Evolutionary conservation across 768 basidiomycete genomes (phyloP).

Genomic region (Dioszegia crocea): DNA sequence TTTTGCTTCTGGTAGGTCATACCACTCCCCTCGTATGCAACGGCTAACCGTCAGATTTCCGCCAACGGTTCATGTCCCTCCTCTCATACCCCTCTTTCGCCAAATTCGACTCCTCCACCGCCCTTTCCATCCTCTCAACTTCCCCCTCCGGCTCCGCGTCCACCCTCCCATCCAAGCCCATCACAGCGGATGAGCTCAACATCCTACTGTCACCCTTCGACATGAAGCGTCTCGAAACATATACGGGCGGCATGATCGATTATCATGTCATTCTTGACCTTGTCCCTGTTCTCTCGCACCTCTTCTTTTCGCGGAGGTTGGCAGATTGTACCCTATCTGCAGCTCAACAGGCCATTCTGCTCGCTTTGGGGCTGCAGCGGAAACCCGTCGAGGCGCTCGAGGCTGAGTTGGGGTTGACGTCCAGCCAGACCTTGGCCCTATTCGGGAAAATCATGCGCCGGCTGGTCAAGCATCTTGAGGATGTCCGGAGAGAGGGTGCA

Average conservation of each 20-base stretch:
- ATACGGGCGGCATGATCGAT: constrained; percentile 84
- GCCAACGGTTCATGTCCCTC: constrained; percentile 78
- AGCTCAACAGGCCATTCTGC: constrained; percentile 84
- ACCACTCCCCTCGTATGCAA: not conserved
- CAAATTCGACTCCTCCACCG: constrained; percentile 82
- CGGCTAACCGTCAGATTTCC: constrained; percentile 64
- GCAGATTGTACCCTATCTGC: constrained; percentile 71
- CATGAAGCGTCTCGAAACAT: constrained; percentile 89
- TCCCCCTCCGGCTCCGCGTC: constrained; percentile 58
- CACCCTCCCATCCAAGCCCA: constrained; percentile 18
- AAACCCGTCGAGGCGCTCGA: constrained; percentile 87
- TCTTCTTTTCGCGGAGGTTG: constrained; percentile 70
- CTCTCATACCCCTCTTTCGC: constrained; percentile 85
- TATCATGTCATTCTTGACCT: constrained; percentile 94
- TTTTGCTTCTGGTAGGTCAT: constrained; percentile 58
- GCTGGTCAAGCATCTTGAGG: constrained; percentile 67
- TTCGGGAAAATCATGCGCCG: constrained; percentile 88
- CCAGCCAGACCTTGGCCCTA: constrained; percentile 80
- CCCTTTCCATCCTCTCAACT: constrained; percentile 82
- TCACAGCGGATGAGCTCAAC: constrained; percentile 57
- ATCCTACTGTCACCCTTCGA: constrained; percentile 82
- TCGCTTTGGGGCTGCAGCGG: constrained; percentile 82
- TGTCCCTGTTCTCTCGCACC: constrained; percentile 69
- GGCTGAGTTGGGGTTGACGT: constrained; percentile 74
- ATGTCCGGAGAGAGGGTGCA: constrained; percentile 74